phyloP scores from a whole-genome alignment of 148 eudicot genomes.

The Agrostemma githago region DNA sequence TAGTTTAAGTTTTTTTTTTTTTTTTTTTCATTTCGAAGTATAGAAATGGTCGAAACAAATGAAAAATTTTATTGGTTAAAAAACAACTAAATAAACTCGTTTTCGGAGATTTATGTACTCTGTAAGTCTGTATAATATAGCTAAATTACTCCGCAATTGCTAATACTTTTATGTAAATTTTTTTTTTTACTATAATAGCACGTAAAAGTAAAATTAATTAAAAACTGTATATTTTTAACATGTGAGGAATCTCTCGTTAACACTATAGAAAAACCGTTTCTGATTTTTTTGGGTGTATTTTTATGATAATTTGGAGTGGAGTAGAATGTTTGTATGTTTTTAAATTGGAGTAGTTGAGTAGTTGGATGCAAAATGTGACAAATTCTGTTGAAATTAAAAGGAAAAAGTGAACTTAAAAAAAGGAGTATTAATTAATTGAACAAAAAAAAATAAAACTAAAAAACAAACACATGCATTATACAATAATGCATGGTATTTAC shows the following conservation, averaged over 20 bases:
- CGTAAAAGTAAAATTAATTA: too few relatives aligned
- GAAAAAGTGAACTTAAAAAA: neutral
- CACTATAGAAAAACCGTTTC: too few relatives aligned
- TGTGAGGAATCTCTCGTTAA: too few relatives aligned
- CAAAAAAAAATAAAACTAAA: neutral
- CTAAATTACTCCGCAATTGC: too few relatives aligned
- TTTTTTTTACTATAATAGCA: too few relatives aligned
- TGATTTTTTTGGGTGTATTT: neutral
- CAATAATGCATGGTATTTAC: too few relatives aligned
- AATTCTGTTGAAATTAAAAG: neutral
- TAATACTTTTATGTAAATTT: too few relatives aligned
- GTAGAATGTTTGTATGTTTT: neutral
- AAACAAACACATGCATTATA: neutral
- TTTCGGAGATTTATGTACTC: neutral
- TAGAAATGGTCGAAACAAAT: neutral
- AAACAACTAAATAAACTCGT: neutral
- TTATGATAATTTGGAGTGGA: neutral
- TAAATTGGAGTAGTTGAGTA: neutral
- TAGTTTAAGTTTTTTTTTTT: too few relatives aligned
- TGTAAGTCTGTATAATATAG: too few relatives aligned
- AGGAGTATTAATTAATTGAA: neutral
- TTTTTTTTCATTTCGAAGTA: neutral
- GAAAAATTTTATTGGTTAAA: neutral
- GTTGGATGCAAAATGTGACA: constrained; percentile 7
- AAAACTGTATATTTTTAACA: too few relatives aligned